These are phyloP conservation scores for Chiua sp. DNA, from an alignment of 1,284 basidiomycete genomes.

Conservation along the genomic window DNA sequence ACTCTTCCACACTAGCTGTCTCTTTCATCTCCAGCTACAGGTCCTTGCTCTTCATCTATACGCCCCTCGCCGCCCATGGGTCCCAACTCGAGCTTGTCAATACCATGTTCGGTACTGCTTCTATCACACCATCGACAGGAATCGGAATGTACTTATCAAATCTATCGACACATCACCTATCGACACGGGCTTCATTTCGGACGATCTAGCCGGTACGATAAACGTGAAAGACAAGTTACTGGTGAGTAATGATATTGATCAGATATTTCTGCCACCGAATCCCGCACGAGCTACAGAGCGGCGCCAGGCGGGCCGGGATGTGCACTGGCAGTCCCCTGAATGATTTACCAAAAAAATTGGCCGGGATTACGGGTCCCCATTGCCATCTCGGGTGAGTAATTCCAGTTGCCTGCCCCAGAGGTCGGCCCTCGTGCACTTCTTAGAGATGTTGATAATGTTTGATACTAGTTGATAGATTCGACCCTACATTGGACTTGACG, in stretches of 20 bases:
- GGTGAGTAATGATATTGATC: slow-evolving; percentile 3
- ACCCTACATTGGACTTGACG: slow-evolving; percentile 26
- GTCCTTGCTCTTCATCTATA: slow-evolving; percentile 31
- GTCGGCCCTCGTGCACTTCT: neutral
- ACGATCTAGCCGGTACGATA: slow-evolving; percentile 11
- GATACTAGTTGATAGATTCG: slow-evolving; percentile 14
- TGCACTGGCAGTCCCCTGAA: slow-evolving; percentile 7
- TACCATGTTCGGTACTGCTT: slow-evolving; percentile 27
- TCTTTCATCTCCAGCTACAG: slow-evolving; percentile 29
- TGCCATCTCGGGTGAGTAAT: slow-evolving; percentile 32
- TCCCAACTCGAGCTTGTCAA: slow-evolving; percentile 30
- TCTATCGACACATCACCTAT: slow-evolving; percentile 21
- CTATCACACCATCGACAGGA: slow-evolving; percentile 17
- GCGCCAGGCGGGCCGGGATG: slow-evolving; percentile 8
- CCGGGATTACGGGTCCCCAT: slow-evolving; percentile 15
- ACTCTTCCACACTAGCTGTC: slow-evolving; percentile 28
- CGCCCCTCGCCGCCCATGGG: slow-evolving; percentile 28
- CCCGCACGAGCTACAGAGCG: slow-evolving; percentile 20
- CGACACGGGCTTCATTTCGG: slow-evolving; percentile 25
- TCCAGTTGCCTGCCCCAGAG: slow-evolving; percentile 25
- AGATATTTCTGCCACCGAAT: slow-evolving; percentile 22
- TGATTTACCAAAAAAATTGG: slow-evolving; percentile 29
- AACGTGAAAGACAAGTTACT: slow-evolving; percentile 21
- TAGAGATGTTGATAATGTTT: neutral
- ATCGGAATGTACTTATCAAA: slow-evolving; percentile 28